Base-by-base conservation (phyloP, 768 basidiomycete species). In the Leccinum arenicola region DNA sequence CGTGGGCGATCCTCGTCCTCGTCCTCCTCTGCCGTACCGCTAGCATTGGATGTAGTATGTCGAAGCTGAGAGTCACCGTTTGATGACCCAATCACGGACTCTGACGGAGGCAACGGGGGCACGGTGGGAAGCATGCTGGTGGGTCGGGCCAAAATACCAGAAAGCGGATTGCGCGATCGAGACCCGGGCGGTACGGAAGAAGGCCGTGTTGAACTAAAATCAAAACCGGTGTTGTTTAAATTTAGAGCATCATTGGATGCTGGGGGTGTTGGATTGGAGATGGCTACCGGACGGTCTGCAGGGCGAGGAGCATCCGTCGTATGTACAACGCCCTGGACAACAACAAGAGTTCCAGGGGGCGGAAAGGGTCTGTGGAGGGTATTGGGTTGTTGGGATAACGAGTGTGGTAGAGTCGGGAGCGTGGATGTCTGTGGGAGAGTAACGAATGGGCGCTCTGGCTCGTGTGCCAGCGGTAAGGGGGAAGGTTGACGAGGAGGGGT, bases 301-400 rank as follows among this genome's bases (percentile, higher is more conserved):
- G 72, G 57, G 21, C 79, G 76, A 1, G 84, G 78, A 27, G 82
- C 80, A 70, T 90, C 88, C 4, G 86, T 86, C 1, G 89, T 90
- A 61, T 91, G 88, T 1, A 91, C 89, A 43, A 91, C 88, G 52
- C 89, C 89, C 72, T 92, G 89, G 0, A 92, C 89, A 36, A 92
- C 88, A 25, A 92, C 89, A 3, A 92, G 79, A 3, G 89, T 90
- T 14, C 89, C 88, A 0, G 88, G 85, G 0, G 88, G 85, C 36
- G 88, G 87, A 68, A 89, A 89, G 56, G 80, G 79, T 21, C 82
- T 75, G n/a, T 60, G 63, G 43, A 19, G 56, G 50, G 25, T 51
- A 40, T 52, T 73, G 21, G 57, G 45, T 12, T 64, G 66, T 29
- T 70, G 66, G 33, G 69, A 52, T 36, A 66, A 57, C 52, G 68